Conservation (phyloP, 257 asterid species). For the Nicotiana undulata region DNA sequence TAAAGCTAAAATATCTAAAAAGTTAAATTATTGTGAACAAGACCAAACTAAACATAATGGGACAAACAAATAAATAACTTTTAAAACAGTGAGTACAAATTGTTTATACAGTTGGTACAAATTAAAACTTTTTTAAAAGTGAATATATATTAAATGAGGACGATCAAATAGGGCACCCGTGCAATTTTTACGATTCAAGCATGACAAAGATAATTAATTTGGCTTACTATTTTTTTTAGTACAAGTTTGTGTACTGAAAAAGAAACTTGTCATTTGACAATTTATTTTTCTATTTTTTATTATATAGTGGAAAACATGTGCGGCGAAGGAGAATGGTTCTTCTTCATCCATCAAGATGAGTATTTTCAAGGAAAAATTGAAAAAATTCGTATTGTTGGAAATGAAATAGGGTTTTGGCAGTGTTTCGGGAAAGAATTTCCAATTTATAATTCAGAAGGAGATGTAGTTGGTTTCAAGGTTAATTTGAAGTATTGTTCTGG, state of each 20-base stretch:
- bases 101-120: no score
- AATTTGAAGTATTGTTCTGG: slow-evolving; percentile 10
- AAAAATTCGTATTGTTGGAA: not conserved
- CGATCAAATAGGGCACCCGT: no score
- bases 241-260: not conserved
- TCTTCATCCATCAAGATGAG: slow-evolving; percentile 17
- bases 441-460: slow-evolving; percentile 13
- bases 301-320: not conserved
- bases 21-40: no score
- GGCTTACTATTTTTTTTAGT: not conserved
- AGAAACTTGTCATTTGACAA: not conserved
- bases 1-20: no score
- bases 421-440: slow-evolving; percentile 17
- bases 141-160: no score
- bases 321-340: slow-evolving; percentile 15
- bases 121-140: no score
- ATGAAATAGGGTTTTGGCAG: slow-evolving; percentile 23
- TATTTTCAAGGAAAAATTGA: not conserved
- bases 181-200: not conserved
- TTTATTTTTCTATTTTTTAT: not conserved
- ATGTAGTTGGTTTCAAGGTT: slow-evolving; percentile 19
- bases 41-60: no score
- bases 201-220: not conserved
- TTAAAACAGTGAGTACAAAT: no score
- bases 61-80: no score